phyloP scores from a whole-genome alignment of 768 basidiomycete genomes.

The Podaxis pistillaris region DNA sequence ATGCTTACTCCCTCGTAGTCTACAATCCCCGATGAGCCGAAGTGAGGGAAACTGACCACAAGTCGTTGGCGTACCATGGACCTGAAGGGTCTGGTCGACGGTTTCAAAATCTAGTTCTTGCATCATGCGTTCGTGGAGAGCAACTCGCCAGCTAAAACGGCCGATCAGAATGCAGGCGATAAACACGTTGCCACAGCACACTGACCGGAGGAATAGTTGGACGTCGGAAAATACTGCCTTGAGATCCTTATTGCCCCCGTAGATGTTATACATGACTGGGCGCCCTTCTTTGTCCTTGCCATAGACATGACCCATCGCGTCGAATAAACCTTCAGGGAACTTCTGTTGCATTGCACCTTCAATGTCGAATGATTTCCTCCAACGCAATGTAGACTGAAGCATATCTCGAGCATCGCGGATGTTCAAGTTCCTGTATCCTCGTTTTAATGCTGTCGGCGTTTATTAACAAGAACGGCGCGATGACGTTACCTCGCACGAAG shows the following conservation, averaged over 20 bases:
- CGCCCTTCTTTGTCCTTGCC: conserved; percentile 71
- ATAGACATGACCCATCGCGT: conserved; percentile 57
- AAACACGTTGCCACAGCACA: neutral
- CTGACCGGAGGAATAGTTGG: conserved; percentile 69
- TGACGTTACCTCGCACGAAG: conserved; percentile 63
- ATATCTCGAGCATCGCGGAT: conserved; percentile 57
- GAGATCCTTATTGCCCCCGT: conserved; percentile 66
- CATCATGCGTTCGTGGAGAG: conserved; percentile 71
- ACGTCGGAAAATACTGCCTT: conserved; percentile 77
- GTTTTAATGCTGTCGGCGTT: neutral
- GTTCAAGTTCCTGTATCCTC: conserved; percentile 45
- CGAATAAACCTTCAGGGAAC: conserved; percentile 64
- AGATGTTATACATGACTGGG: conserved; percentile 80
- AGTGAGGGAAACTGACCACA: neutral
- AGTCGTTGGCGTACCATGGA: conserved; percentile 50
- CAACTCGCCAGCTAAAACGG: conserved; percentile 67
- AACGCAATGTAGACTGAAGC: conserved; percentile 66
- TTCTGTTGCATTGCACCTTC: conserved; percentile 57
- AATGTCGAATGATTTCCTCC: conserved; percentile 67
- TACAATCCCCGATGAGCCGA: conserved; percentile 23
- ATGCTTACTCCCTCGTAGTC: conserved; percentile 77
- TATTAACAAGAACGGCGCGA: neutral
- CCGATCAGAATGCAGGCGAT: conserved; percentile 8
- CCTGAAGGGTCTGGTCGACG: conserved; percentile 70
- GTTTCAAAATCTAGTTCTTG: conserved; percentile 65